phyloP scores from a whole-genome alignment of 169 alveolate genomes.

The Perkinsus chesapeaki region DNA sequence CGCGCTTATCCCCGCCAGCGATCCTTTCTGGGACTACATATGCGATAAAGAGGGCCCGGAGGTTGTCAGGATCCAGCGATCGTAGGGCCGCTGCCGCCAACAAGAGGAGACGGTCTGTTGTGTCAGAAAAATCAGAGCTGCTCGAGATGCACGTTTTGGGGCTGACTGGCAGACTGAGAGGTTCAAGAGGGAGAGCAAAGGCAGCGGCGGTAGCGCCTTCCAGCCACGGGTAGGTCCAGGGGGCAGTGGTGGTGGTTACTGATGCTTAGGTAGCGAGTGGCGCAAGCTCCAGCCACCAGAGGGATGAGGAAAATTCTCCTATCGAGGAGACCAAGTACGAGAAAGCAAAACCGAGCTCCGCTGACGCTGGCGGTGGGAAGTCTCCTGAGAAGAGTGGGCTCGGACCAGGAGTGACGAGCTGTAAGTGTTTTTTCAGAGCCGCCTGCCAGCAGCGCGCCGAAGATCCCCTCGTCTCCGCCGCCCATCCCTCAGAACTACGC shows the following conservation, averaged over 20 bases:
- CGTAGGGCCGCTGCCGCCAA: not conserved
- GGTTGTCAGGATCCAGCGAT: not conserved
- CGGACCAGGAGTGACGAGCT: not conserved
- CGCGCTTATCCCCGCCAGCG: not conserved
- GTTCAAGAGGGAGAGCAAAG: not conserved
- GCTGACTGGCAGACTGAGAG: not conserved
- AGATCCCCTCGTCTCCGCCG: not conserved
- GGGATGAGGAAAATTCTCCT: not conserved
- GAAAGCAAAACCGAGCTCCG: not conserved
- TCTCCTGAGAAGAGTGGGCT: not conserved
- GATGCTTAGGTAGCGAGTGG: not conserved
- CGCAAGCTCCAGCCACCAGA: not conserved
- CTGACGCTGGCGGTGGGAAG: not conserved
- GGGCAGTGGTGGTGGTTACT: not conserved
- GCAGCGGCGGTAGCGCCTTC: not conserved
- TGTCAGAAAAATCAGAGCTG: not conserved
- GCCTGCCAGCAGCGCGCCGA: not conserved
- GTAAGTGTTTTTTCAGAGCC: not conserved
- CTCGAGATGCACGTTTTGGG: not conserved
- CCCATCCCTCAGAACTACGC: not conserved
- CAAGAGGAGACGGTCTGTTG: not conserved
- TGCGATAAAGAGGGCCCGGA: not conserved
- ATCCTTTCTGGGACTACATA: not conserved
- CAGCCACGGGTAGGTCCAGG: not conserved
- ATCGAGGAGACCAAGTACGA: not conserved